phyloP scores from a whole-genome alignment of 164 flowering plant species.

The Vitis vinifera region ASM3070453v1 NC_081816.1:21202001-21202500 shows the following conservation, averaged over 20 bases:
- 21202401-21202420: conserved; percentile 85
- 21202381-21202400: conserved; percentile 87
- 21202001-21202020: background rate
- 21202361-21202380: conserved; percentile 93
- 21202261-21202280: conserved; percentile 71
- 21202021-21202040: background rate
- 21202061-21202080: conserved; percentile 78
- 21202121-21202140: conserved; percentile 82
- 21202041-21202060: conserved; percentile 49
- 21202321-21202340: conserved; percentile 67
- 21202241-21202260: conserved; percentile 71
- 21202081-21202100: conserved; percentile 64
- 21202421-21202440: conserved; percentile 78
- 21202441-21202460: conserved; percentile 69
- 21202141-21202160: conserved; percentile 76
- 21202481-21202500: conserved; percentile 73
- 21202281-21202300: conserved; percentile 52
- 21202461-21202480: conserved; percentile 61
- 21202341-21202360: conserved; percentile 86
- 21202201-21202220: conserved; percentile 75
- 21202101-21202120: conserved; percentile 76
- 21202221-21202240: conserved; percentile 88
- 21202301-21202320: conserved; percentile 64
- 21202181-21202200: conserved; percentile 69
- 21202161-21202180: conserved; percentile 76